Evolutionary conservation across 257 asterid species (phyloP).

Genomic region (Ophiorrhiza pumila): DNA sequence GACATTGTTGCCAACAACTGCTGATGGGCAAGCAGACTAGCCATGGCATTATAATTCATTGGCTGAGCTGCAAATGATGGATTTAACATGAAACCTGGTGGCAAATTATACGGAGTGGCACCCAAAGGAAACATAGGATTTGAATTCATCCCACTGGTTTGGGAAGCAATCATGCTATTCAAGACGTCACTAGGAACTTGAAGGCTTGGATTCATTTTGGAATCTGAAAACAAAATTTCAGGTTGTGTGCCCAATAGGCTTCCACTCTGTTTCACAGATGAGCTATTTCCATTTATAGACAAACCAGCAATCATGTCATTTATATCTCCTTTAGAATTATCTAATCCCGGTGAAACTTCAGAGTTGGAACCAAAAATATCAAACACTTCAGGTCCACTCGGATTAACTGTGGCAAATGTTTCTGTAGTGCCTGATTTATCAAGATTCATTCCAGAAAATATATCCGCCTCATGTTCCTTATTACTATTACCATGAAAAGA

Average conservation of each 20-base stretch:
- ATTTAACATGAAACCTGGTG: constrained; percentile 64
- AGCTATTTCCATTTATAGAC: constrained; percentile 48
- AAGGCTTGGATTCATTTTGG: constrained; percentile 32
- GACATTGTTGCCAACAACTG: constrained; percentile 85
- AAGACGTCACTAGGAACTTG: constrained; percentile 40
- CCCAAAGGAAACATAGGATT: constrained; percentile 58
- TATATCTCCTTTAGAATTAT: constrained; percentile 38
- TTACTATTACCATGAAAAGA: constrained; percentile 57
- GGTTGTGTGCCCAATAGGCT: constrained; percentile 27
- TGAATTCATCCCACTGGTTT: constrained; percentile 48
- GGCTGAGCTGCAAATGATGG: constrained; percentile 64
- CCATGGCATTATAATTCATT: constrained; percentile 58
- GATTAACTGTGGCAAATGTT: constrained; percentile 29
- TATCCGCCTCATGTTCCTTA: constrained; percentile 49
- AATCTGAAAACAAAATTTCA: constrained; percentile 29
- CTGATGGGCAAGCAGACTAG: constrained; percentile 71
- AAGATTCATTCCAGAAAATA: constrained; percentile 60
- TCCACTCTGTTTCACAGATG: constrained; percentile 41
- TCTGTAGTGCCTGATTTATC: constrained; percentile 42
- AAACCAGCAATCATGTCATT: constrained; percentile 55
- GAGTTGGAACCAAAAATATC: constrained; percentile 57
- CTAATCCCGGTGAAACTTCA: constrained; percentile 38
- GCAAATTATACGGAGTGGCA: constrained; percentile 56
- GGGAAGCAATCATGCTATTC: constrained; percentile 49
- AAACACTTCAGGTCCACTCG: constrained; percentile 51